Conservation (phyloP, 163 green algal species). For the Chloromonas sp. region DNA sequence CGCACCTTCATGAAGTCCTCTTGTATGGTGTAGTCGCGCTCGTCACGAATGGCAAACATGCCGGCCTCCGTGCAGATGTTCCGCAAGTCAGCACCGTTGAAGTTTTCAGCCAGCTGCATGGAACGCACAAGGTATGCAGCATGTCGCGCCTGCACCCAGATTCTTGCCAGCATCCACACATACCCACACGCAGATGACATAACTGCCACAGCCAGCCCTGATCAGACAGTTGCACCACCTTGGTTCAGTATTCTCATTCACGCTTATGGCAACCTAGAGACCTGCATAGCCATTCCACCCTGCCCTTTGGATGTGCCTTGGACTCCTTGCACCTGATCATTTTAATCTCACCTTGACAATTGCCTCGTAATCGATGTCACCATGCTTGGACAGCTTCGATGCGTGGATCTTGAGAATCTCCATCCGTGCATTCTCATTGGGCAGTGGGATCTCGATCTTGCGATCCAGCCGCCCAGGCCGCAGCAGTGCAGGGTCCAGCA, state of each 20-base stretch:
- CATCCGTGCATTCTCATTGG: conserved; percentile 88
- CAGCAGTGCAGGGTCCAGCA: conserved; percentile 80
- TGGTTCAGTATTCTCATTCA: no score
- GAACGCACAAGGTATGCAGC: no score
- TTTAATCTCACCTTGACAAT: conserved; percentile 50
- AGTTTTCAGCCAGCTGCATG: conserved; percentile 90
- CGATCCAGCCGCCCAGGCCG: conserved; percentile 82
- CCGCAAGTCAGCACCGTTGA: conserved; percentile 97
- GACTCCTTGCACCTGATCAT: no score
- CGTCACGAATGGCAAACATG: conserved; percentile 98
- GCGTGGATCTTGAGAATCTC: conserved; percentile 99
- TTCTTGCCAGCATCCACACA: no score
- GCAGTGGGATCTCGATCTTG: conserved; percentile 96
- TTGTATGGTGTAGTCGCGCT: conserved; percentile 93
- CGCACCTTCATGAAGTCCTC: conserved; percentile 98
- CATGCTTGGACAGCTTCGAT: conserved; percentile 89
- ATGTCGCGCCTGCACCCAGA: no score
- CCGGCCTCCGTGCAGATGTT: conserved; percentile 98
- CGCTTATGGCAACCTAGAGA: no score
- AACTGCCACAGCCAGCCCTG: no score
- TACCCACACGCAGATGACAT: no score
- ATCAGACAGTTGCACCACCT: no score
- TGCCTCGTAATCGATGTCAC: conserved; percentile 98
- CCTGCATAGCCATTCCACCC: no score
- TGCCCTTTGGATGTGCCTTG: no score